Percentiles rank a stretch among this genome's conserved stretches.
Evolutionary conservation across 2,329 filamentous ascomycete genomes (phyloP).

Genomic region (Epichloe elymi): DNA sequence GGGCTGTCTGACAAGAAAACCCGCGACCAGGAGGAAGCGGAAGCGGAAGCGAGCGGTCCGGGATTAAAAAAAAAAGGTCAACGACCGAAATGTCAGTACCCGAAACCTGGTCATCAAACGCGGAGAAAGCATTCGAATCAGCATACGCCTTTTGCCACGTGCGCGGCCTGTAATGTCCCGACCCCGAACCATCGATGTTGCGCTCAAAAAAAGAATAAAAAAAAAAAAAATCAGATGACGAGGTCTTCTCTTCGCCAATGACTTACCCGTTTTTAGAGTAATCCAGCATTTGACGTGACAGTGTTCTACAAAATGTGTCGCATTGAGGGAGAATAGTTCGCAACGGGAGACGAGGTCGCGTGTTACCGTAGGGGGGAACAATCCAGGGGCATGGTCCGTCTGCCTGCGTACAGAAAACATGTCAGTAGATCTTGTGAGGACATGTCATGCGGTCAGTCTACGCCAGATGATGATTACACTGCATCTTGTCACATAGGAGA

Average conservation of each 20-base stretch:
- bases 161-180: neutral
- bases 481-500: neutral
- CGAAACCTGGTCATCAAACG: neutral
- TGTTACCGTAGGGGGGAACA: neutral
- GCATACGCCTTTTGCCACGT: neutral
- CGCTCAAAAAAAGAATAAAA: neutral
- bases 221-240: neutral
- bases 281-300: neutral
- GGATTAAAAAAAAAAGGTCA: neutral
- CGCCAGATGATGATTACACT: conserved; percentile 1
- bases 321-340: neutral
- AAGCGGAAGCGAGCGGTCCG: neutral
- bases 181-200: neutral
- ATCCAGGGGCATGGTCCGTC: neutral
- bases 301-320: neutral
- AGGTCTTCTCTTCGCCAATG: neutral
- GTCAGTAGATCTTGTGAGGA: neutral
- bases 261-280: neutral
- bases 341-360: neutral
- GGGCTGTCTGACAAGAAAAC: neutral
- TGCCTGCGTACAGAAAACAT: neutral
- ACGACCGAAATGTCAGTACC: neutral
- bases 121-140: neutral
- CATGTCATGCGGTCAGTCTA: conserved; percentile 1
- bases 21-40: neutral